Base-by-base conservation (phyloP, 2,329 filamentous ascomycete species). In the Sclerotinia sclerotiorum region DNA sequence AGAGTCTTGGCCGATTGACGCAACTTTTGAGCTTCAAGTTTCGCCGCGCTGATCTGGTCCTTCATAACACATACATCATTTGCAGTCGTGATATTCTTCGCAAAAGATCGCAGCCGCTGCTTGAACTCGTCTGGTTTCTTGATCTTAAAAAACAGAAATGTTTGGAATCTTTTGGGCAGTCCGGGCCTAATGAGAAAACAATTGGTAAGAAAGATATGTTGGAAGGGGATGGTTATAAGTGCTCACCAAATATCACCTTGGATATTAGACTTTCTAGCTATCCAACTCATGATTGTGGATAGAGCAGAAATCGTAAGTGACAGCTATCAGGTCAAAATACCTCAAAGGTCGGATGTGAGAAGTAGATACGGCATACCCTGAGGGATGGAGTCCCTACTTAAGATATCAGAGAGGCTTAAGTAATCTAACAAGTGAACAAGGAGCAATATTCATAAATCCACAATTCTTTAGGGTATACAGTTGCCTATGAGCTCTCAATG, bases 211-310 rank as follows among this genome's bases (percentile, higher is more conserved):
- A 19, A 35, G 7, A 62, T 19, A 24, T 35, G 1, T 49, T 48
- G 6, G 15, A 29, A 24, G 4, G 5, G 7, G 6, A 17, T 11
- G 13, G 24, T 5, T 11, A 3, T 5, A 11, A 35, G 49, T 15
- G 29, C 44, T 62, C 35, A 62, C 58, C 58, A 62, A 29, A 62
- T 62, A 35, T 62, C 58, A 5, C 58, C 58, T 46, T 62, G 58
- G 27, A 62, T 62, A n/a, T 62, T 62, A 7, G 58, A 24, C 13
- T 62, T 62, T 49, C 58, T 62, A 24, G 44, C 44, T 62, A 49
- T 35, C 58, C 21, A 62, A 19, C 21, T 62, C 58, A 62, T 62
- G 44, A 1, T 35, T 29, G 19, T 21, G n/a, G 1, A n/a, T 49
- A 62, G 21, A 4, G 35, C 8, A 11, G 21, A n/a, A 49, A 3